Evolutionary conservation across 768 basidiomycete species (phyloP).

Genomic region (Russula compacta): DNA sequence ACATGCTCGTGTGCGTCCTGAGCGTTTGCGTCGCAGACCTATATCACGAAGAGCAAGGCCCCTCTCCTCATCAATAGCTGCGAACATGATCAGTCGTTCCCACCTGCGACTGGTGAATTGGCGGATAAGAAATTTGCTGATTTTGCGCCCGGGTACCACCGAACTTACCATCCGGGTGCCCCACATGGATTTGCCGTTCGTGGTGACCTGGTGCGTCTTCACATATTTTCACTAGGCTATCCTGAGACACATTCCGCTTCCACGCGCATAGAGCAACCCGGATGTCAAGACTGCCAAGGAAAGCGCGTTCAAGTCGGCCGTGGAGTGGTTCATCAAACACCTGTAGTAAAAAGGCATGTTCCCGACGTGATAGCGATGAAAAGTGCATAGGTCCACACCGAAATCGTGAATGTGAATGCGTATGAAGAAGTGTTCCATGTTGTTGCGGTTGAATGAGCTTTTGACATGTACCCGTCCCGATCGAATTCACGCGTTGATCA

Average conservation of each 20-base stretch:
- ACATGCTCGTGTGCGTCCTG: background rate
- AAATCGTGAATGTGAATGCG: background rate
- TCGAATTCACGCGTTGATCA: too few species aligned
- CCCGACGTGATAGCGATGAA: background rate
- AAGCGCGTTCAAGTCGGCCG: slow-evolving; percentile 32
- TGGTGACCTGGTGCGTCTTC: slow-evolving; percentile 26
- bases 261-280: slow-evolving; percentile 21
- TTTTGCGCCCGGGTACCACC: slow-evolving; percentile 31
- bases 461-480: too few species aligned
- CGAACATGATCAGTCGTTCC: slow-evolving; percentile 29
- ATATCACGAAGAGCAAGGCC: slow-evolving; percentile 27
- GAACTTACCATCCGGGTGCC: slow-evolving; percentile 31
- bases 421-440: background rate
- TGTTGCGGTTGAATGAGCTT: background rate
- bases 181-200: slow-evolving; percentile 38
- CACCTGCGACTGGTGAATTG: slow-evolving; percentile 25
- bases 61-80: slow-evolving; percentile 38
- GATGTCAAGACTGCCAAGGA: slow-evolving; percentile 32
- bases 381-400: background rate
- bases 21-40: slow-evolving; percentile 23
- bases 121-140: slow-evolving; percentile 33
- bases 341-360: slow-evolving; percentile 9
- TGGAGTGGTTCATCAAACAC: slow-evolving; percentile 30
- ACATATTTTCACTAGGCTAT: background rate
- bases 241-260: slow-evolving; percentile 9